These are phyloP conservation scores for Rauvolfia tetraphylla DNA, from an alignment of 257 asterid genomes.

Conservation along the genomic window DNA sequence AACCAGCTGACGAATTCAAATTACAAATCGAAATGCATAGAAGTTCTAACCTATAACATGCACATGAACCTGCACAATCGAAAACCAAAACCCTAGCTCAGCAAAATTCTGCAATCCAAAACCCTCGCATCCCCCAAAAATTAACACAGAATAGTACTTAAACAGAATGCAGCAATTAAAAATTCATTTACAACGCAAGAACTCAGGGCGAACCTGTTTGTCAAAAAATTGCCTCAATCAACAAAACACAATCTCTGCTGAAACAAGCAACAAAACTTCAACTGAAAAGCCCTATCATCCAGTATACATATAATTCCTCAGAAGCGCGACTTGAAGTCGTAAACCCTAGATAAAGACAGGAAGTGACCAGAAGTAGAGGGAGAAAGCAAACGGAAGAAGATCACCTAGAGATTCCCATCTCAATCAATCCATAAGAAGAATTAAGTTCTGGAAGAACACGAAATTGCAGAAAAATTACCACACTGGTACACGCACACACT, in stretches of 20 bases:
- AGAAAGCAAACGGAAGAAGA: slow-evolving; percentile 6
- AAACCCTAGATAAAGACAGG: slow-evolving; percentile 20
- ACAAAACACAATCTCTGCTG: background rate
- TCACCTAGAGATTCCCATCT: slow-evolving; percentile 6
- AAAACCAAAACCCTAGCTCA: slow-evolving; percentile 13
- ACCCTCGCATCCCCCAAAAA: background rate
- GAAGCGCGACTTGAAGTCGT: slow-evolving; percentile 8
- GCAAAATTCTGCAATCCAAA: background rate
- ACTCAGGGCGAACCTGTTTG: slow-evolving; percentile 2
- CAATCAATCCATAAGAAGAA: slow-evolving; percentile 8
- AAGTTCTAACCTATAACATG: background rate
- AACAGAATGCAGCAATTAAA: slow-evolving; percentile 1
- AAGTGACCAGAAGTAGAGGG: background rate
- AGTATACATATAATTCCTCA: background rate
- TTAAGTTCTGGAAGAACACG: background rate
- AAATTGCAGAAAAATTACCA: background rate
- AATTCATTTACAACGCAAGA: background rate
- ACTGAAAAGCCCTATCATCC: slow-evolving; percentile 15
- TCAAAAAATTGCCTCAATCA: background rate
- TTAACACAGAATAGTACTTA: background rate
- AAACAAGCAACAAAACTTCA: background rate
- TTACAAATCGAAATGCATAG: background rate
- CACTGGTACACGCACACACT: background rate
- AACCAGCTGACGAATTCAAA: background rate
- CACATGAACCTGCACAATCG: slow-evolving; percentile 6